Evolutionary conservation across 345 rosid genomes (phyloP).

Genomic region (Draba incana): DNA sequence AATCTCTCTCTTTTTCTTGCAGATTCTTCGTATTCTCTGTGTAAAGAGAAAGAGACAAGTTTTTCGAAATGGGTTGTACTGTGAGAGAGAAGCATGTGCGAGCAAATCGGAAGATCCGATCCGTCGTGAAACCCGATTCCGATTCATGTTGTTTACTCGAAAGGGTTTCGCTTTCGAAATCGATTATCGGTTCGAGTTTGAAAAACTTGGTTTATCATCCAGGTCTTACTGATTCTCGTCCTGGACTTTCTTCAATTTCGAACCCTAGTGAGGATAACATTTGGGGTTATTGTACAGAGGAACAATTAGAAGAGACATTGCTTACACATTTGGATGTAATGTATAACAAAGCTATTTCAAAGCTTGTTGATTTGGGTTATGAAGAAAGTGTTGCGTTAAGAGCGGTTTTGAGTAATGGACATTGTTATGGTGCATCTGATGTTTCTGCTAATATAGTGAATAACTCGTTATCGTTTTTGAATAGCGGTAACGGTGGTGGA

Average conservation of each 20-base stretch:
- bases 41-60: not conserved
- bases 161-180: constrained; percentile 47
- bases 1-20: not conserved
- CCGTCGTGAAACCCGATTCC: constrained; percentile 48
- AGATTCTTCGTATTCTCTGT: not conserved
- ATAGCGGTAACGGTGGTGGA: constrained; percentile 30
- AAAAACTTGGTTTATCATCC: constrained; percentile 56
- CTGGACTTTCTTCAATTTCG: constrained; percentile 26
- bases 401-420: constrained; percentile 75
- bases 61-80: constrained; percentile 58
- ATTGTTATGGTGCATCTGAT: constrained; percentile 85
- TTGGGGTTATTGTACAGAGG: constrained; percentile 85
- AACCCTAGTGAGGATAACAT: constrained; percentile 51
- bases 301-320: constrained; percentile 74
- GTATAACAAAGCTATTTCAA: constrained; percentile 67
- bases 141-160: constrained; percentile 56
- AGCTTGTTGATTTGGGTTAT: constrained; percentile 70
- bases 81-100: constrained; percentile 63
- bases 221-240: constrained; percentile 51
- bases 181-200: constrained; percentile 61
- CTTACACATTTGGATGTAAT: constrained; percentile 62
- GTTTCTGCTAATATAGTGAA: constrained; percentile 73
- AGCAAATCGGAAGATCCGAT: constrained; percentile 53
- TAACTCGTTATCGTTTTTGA: constrained; percentile 72
- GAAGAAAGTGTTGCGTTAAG: constrained; percentile 71